Evolutionary conservation across 805 yeast genomes (phyloP).

Genomic region (Spathaspora hagerdaliae): DNA sequence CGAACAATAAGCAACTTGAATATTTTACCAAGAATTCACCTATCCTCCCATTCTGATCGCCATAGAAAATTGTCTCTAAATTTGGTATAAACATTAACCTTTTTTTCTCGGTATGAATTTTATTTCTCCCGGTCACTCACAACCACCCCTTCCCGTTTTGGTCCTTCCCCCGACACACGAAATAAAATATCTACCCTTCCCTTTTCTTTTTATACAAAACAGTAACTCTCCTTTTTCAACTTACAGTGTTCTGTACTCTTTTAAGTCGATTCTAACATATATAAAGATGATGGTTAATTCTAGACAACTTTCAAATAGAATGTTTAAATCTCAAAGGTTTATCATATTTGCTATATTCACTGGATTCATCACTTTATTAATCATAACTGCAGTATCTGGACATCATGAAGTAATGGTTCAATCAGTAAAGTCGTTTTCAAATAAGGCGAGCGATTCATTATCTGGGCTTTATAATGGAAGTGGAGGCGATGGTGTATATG

Average conservation of each 20-base stretch:
- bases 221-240: too few species aligned
- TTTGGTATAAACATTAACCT: too few species aligned
- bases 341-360: conserved; percentile 20
- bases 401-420: conserved; percentile 12
- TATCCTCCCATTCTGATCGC: too few species aligned
- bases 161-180: too few species aligned
- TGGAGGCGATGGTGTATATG: not conserved
- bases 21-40: too few species aligned
- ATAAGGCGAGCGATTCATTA: conserved; percentile 4
- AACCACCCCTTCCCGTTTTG: too few species aligned
- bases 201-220: too few species aligned
- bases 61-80: too few species aligned
- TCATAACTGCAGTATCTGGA: conserved; percentile 25
- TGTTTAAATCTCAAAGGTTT: conserved; percentile 31
- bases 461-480: not conserved
- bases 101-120: too few species aligned
- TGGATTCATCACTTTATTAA: conserved; percentile 18
- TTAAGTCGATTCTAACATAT: not conserved
- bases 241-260: not conserved
- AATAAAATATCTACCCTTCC: too few species aligned
- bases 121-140: too few species aligned
- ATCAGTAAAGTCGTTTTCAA: not conserved
- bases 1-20: too few species aligned
- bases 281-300: conserved; percentile 18
- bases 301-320: conserved; percentile 21